Conservation (phyloP, 805 yeast genomes). For the Kodamaea lidongshanica region DNA sequence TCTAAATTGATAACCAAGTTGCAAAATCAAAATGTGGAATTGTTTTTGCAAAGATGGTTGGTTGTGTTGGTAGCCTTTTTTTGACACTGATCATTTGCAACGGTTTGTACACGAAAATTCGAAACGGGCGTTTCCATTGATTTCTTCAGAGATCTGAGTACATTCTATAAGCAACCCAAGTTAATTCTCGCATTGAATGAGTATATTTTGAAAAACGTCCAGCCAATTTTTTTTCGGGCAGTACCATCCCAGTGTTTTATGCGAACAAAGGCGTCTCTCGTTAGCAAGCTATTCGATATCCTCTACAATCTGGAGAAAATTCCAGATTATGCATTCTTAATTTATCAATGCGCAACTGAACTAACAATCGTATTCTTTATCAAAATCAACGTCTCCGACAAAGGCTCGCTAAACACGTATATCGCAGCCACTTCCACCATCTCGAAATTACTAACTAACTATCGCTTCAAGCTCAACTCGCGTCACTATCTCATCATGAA, state of each 20-base stretch:
- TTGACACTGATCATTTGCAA: conserved; percentile 23
- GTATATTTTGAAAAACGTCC: conserved; percentile 11
- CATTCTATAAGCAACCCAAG: conserved; percentile 44
- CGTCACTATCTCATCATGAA: conserved; percentile 64
- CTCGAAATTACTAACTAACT: conserved; percentile 58
- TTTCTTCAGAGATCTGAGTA: conserved; percentile 22
- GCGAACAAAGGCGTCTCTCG: too few species aligned
- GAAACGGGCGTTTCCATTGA: conserved; percentile 5
- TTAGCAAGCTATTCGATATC: too few species aligned
- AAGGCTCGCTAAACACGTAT: conserved; percentile 28
- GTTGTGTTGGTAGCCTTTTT: conserved; percentile 37
- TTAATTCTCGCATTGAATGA: conserved; percentile 27
- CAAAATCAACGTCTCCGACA: conserved; percentile 13
- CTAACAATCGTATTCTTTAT: conserved; percentile 38
- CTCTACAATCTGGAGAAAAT: too few species aligned
- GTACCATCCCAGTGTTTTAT: conserved; percentile 52
- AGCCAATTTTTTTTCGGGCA: conserved; percentile 10
- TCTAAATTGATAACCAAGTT: conserved; percentile 1
- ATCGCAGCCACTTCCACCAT: conserved; percentile 40
- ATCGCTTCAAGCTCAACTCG: conserved; percentile 61
- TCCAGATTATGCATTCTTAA: too few species aligned
- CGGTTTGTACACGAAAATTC: conserved; percentile 21
- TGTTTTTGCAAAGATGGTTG: conserved; percentile 48
- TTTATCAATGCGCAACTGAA: conserved; percentile 67
- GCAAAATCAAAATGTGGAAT: conserved; percentile 3